These are phyloP conservation scores for Fonsecaea monophora DNA, from an alignment of 2,329 filamentous ascomycete genomes.

Conservation along the genomic window DNA sequence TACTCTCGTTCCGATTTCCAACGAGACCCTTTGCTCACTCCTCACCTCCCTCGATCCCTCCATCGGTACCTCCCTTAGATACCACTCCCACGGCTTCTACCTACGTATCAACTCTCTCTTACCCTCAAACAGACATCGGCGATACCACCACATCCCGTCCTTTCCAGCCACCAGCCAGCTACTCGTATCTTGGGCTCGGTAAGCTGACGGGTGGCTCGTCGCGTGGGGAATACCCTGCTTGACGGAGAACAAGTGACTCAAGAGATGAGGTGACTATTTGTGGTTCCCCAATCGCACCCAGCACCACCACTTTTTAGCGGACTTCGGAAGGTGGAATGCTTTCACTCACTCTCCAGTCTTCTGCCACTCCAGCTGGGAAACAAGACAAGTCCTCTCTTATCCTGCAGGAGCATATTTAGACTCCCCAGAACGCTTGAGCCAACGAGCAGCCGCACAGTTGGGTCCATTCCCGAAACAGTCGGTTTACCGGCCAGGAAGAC, in stretches of 20 bases:
- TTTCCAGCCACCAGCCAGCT: background rate
- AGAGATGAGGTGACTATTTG: slow-evolving; percentile 7
- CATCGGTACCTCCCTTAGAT: no score
- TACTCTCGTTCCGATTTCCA: background rate
- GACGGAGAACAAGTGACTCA: slow-evolving; percentile 7
- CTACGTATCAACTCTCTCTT: background rate
- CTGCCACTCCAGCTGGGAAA: background rate
- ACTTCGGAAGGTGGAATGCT: slow-evolving; percentile 17
- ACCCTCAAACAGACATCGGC: background rate
- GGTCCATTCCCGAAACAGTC: slow-evolving; percentile 24
- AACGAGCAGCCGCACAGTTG: slow-evolving; percentile 24
- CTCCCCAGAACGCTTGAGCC: slow-evolving; percentile 5
- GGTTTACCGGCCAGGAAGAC: slow-evolving; percentile 16
- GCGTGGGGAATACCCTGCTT: slow-evolving; percentile 16
- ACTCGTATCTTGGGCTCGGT: slow-evolving; percentile 19
- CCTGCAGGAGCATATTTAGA: slow-evolving; percentile 23
- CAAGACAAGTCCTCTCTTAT: background rate
- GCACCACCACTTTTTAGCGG: slow-evolving; percentile 10
- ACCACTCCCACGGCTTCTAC: background rate
- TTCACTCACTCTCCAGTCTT: background rate
- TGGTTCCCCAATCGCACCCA: slow-evolving; percentile 18
- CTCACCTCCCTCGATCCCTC: background rate
- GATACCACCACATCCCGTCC: slow-evolving; percentile 1
- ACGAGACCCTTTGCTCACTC: background rate
- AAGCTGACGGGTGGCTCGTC: slow-evolving; percentile 21